Percentiles rank a stretch among this genome's conserved stretches.
These are phyloP conservation scores for Auricularia cornea DNA, from an alignment of 768 basidiomycete species.

Conservation along the genomic window DNA sequence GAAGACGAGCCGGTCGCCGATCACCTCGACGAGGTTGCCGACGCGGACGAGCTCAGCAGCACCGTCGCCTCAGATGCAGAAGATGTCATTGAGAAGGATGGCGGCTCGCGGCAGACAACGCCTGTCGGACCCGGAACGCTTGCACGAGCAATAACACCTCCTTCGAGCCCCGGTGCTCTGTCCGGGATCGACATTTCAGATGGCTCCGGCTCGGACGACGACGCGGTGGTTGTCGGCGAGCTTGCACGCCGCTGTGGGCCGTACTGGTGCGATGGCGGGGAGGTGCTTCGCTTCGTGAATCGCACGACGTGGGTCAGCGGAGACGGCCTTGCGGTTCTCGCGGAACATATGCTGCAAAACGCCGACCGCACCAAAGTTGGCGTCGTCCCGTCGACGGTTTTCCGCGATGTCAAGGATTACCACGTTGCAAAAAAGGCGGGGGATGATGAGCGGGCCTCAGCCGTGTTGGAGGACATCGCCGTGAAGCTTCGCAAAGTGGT, in stretches of 20 bases:
- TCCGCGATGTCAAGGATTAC: neutral
- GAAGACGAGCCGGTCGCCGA: neutral
- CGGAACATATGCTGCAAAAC: neutral
- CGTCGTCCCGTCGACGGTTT: neutral
- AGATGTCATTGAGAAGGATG: neutral
- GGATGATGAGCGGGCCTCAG: neutral
- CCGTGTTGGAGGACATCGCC: neutral
- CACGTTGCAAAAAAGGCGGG: neutral
- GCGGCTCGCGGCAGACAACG: no score
- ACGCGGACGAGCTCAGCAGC: no score
- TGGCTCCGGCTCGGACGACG: neutral
- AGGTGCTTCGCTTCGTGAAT: neutral
- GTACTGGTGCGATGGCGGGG: neutral
- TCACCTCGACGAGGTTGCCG: neutral
- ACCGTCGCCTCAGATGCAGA: neutral
- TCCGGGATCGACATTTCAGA: neutral
- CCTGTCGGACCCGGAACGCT: no score
- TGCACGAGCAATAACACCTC: no score
- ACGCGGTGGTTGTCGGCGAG: neutral
- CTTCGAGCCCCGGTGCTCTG: no score
- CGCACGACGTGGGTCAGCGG: neutral
- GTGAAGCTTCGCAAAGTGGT: no score
- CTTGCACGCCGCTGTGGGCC: neutral
- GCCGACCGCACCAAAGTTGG: neutral
- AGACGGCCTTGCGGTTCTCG: neutral